Percentiles rank a stretch among this genome's conserved stretches.
Evolutionary conservation across 2,329 filamentous ascomycete genomes (phyloP).

Genomic region (Penicillium sp.): DNA sequence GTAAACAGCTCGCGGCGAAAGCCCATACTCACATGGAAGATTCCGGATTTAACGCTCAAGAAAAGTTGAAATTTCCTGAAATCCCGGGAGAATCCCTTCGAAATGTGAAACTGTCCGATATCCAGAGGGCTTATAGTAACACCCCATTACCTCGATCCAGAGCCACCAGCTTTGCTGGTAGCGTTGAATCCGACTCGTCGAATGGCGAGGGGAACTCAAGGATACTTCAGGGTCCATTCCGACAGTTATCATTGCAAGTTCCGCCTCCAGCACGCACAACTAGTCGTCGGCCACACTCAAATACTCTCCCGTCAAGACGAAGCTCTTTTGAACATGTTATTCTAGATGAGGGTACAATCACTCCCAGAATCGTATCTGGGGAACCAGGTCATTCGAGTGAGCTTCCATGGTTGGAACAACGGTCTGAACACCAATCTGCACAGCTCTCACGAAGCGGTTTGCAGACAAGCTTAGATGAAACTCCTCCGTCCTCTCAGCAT

Average conservation of each 20-base stretch:
- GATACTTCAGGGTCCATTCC: neutral
- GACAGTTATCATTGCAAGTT: conserved; percentile 17
- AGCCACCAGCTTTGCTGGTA: conserved; percentile 20
- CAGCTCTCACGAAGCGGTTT: neutral
- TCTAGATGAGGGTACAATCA: neutral
- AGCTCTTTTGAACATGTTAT: conserved; percentile 1
- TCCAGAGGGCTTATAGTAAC: conserved; percentile 42
- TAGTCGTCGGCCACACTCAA: conserved; percentile 12
- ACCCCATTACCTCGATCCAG: conserved; percentile 19
- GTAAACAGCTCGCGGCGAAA: conserved; percentile 54
- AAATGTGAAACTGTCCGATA: conserved; percentile 47
- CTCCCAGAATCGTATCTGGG: neutral
- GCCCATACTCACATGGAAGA: conserved; percentile 55
- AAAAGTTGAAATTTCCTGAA: conserved; percentile 57
- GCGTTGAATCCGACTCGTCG: conserved; percentile 12
- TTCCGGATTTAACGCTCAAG: conserved; percentile 53
- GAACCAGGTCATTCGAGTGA: neutral
- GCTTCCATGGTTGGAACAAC: neutral
- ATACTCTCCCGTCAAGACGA: conserved; percentile 18
- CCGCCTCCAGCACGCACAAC: conserved; percentile 4
- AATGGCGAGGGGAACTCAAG: conserved; percentile 24
- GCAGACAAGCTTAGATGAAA: neutral
- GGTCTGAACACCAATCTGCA: neutral
- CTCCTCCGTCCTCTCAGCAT: neutral
- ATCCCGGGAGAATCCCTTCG: conserved; percentile 58